Conservation (phyloP, 129 eudicot species). For the Tanacetum coccineum region DNA sequence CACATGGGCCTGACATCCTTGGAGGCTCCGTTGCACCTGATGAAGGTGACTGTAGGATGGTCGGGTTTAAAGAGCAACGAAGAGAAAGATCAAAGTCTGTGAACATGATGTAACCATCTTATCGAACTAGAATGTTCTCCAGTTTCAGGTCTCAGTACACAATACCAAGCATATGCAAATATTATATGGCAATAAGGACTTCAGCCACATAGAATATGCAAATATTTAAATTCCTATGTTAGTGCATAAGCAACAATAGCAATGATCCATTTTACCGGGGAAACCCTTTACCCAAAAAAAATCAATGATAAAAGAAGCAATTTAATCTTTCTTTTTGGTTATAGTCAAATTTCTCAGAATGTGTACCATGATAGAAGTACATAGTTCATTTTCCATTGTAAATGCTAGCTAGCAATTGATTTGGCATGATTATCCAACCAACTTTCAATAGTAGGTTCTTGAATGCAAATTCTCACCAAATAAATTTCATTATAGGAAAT, state of each 20-base stretch:
- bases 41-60: slow-evolving; percentile 49
- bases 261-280: no score
- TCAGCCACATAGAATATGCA: slow-evolving; percentile 91
- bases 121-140: slow-evolving; percentile 83
- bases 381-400: no score
- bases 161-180: slow-evolving; percentile 89
- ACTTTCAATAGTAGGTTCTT: background rate
- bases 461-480: background rate
- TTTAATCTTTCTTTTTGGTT: no score
- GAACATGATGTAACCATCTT: slow-evolving; percentile 93
- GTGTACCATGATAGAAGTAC: no score
- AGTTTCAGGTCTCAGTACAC: slow-evolving; percentile 90
- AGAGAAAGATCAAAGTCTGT: slow-evolving; percentile 92
- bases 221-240: background rate
- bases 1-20: slow-evolving; percentile 72
- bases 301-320: no score
- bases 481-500: background rate
- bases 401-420: no score
- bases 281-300: no score
- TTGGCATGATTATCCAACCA: background rate
- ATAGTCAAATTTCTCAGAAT: no score
- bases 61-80: slow-evolving; percentile 80
- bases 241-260: background rate
- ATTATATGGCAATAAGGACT: slow-evolving; percentile 85
- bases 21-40: slow-evolving; percentile 41